A percentile compares a stretch with the other conserved stretches of the same genome.
Conservation (phyloP, 441 rosid species). For the Populus tomentosa region DNA sequence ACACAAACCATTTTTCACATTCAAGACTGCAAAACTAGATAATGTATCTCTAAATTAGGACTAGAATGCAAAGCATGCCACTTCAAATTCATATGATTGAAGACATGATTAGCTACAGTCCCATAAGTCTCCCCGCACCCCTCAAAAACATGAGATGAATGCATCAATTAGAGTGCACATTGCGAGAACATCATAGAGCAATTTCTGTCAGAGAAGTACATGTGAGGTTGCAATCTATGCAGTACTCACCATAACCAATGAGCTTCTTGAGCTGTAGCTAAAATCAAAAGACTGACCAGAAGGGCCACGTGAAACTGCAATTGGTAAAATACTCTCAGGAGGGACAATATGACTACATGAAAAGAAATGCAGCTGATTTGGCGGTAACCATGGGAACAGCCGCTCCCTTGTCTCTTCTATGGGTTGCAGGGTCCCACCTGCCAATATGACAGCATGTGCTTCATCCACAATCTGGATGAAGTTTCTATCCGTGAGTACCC, state of each 20-base stretch:
- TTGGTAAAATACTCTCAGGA: conserved; percentile 74
- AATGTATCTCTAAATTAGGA: neutral
- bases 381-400: conserved; percentile 81
- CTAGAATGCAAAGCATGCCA: neutral
- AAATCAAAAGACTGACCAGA: conserved; percentile 80
- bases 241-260: conserved; percentile 49
- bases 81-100: neutral
- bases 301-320: conserved; percentile 83
- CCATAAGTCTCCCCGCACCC: neutral
- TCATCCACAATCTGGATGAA: conserved; percentile 63
- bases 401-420: conserved; percentile 94
- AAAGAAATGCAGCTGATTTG: conserved; percentile 67
- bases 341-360: conserved; percentile 92
- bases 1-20: neutral
- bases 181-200: neutral
- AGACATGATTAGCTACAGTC: neutral
- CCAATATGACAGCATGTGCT: conserved; percentile 82
- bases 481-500: neutral
- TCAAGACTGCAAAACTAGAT: neutral
- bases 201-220: neutral
- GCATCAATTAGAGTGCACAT: neutral
- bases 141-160: neutral
- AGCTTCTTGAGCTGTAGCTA: conserved; percentile 80
- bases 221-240: conserved; percentile 6
- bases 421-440: conserved; percentile 98